Conservation (phyloP, 345 rosid species). For the Erucastrum elatum region DNA sequence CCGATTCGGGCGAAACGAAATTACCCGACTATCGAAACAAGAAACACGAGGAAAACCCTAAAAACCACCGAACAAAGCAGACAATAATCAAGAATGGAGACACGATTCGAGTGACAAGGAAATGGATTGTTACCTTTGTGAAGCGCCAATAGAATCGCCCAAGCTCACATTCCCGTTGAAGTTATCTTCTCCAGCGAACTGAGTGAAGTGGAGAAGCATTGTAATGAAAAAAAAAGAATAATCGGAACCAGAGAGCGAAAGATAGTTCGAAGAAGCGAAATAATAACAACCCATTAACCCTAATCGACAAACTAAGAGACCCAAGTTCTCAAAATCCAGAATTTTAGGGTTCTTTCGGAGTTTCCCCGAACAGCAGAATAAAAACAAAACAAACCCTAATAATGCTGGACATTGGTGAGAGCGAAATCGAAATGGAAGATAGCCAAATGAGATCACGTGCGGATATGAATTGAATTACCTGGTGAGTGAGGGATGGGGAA, state of each 20-base stretch:
- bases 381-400: conserved; percentile 26
- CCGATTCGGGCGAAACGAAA: conserved; percentile 33
- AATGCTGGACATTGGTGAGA: conserved; percentile 47
- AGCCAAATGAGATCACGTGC: background rate
- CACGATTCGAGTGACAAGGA: conserved; percentile 26
- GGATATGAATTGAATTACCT: conserved; percentile 38
- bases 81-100: conserved; percentile 31
- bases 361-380: conserved; percentile 3
- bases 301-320: conserved; percentile 54
- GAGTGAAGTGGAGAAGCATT: conserved; percentile 20
- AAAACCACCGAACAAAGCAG: conserved; percentile 30
- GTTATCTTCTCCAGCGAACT: conserved; percentile 61
- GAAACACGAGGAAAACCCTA: conserved; percentile 28
- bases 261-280: conserved; percentile 33
- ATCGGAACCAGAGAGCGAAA: conserved; percentile 27
- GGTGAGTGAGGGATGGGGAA: conserved; percentile 40
- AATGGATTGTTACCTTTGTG: conserved; percentile 55
- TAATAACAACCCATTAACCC: conserved; percentile 56
- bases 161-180: conserved; percentile 63
- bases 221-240: conserved; percentile 25
- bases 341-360: conserved; percentile 57
- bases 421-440: conserved; percentile 19
- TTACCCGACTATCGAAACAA: conserved; percentile 40
- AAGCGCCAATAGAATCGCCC: conserved; percentile 58
- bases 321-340: conserved; percentile 37